Base-by-base conservation (phyloP, 2,329 filamentous ascomycete genomes). In the Coleophoma cylindrospora region DNA sequence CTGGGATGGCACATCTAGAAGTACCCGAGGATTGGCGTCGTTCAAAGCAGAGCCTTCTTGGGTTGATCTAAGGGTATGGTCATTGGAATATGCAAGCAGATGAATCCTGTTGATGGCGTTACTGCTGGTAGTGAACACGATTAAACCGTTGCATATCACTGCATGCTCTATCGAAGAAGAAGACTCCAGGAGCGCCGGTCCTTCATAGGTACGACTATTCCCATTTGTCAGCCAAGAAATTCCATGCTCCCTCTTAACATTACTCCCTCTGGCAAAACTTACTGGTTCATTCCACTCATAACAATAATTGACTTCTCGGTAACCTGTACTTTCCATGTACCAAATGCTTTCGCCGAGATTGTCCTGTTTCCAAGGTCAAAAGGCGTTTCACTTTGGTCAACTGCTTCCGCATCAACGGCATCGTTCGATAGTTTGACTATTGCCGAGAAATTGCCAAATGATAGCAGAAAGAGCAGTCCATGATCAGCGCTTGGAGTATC, bases 301-400 rank as follows among this genome's bases (percentile, higher is more conserved):
- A 60, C 44, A 7, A 59, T 53, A 34, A 65, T 61, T 4, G 63
- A 61, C 32, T 62, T 65, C 48, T 79, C 75, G 1, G 81, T 84
- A 4, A 84, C 68, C 57, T 86, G 82, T 2, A 81, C 63, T 5
- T 77, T 68, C 1, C 61, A 63, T 1, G 67, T 66, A 3, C 66
- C 61, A 5, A 64, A 57, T 33, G 70, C 66, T 3, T 64, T 61
- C 12, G 74, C 70, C 17, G 71, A 70, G 22, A 85, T 65, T 0
- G 82, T 86, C 41, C 75, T 70, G 4, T 73, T 76, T 2, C 66
- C 65, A 14, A 77, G 62, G 57, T 85, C 80, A 51, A 83, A 80
- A 9, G 66, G 65, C 0, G 70, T 69, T 2, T 60, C 56, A 7
- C 72, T 68, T 6, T 71, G 57, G 6, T 69, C 63, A 21, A 74